Base-by-base conservation (phyloP, 106 monocot genomes). In the Acorus calamus region DNA sequence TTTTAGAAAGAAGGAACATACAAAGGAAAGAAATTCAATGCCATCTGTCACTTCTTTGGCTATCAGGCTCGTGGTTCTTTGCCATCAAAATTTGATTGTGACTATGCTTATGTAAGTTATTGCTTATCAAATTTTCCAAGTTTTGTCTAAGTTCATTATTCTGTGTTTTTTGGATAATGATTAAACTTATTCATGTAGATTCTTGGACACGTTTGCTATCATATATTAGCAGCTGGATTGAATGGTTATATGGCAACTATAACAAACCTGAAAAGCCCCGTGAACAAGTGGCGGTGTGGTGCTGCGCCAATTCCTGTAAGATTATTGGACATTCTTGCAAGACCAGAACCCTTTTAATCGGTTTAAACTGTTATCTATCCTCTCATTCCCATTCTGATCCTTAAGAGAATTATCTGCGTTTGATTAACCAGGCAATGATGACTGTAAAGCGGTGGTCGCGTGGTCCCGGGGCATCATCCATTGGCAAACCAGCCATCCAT, bases 21-120 rank as follows among this genome's bases (percentile, higher is more conserved):
- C 14, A 88, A 83, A 66, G 93, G 93, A 83, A 93, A 93, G 88
- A 93, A 93, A 56, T 88, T 93, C 69, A 88, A 82, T 74, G 88
- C 85, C 2, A 88, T 93, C 50, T 93, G 88, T 63, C 93, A 93
- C 78, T 93, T 93, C 46, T 93, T 93, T 69, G 93, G 93, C 8
- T 93, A 93, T 72, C 93, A 93, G 64, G 93, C 93, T 50, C 79
- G 93, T 43, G 93, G 93, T 48, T 82, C 93, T n/a, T 71, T 93
- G 55, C 88, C 93, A 43, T 88, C 93, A 64, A 93, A 88, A 67
- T 93, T 93, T 73, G 93, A 93, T 76, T 85, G 88, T 56, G 93
- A 93, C 55, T 93, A 93, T 79, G 93, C 85, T 13, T 93, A 85
- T 81, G 92, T 88, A 85, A 69, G 92, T 66, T 47, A 14, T 53